A percentile compares a stretch with the other conserved stretches of the same genome.
These are phyloP conservation scores for Megacollybia marginata DNA, from an alignment of 768 basidiomycete species.

Conservation along the genomic window DNA sequence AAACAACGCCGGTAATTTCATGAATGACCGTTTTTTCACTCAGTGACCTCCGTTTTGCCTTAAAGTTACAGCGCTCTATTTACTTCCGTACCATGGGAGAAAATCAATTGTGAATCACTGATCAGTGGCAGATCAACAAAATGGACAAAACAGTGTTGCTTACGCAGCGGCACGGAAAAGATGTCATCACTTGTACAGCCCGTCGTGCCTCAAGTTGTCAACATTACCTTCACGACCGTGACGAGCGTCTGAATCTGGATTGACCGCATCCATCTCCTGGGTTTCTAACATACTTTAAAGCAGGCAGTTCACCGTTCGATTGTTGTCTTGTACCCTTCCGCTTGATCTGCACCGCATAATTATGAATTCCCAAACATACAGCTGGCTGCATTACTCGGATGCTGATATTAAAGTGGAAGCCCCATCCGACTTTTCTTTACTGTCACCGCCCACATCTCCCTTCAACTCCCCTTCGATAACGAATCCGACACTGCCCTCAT, in stretches of 20 bases:
- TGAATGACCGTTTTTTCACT: too few species aligned
- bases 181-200: conserved; percentile 27
- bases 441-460: conserved; percentile 25
- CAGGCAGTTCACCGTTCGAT: conserved; percentile 8
- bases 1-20: too few species aligned
- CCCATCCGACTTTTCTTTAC: conserved; percentile 26
- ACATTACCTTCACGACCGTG: conserved; percentile 8
- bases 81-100: too few species aligned
- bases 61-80: too few species aligned
- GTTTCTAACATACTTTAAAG: conserved; percentile 17
- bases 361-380: conserved; percentile 27
- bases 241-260: conserved; percentile 11
- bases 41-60: too few species aligned
- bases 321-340: conserved; percentile 15
- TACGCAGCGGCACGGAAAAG: conserved; percentile 4
- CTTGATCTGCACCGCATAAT: conserved; percentile 38
- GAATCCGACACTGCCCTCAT: conserved; percentile 15
- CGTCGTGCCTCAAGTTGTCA: conserved; percentile 15
- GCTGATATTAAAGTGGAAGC: conserved; percentile 42
- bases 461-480: conserved; percentile 13
- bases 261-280: conserved; percentile 20
- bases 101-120: too few species aligned
- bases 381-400: conserved; percentile 22
- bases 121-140: too few species aligned
- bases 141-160: not conserved